phyloP scores from a whole-genome alignment of 2,329 filamentous ascomycete genomes.

The Microthyrium microscopicum region DNA sequence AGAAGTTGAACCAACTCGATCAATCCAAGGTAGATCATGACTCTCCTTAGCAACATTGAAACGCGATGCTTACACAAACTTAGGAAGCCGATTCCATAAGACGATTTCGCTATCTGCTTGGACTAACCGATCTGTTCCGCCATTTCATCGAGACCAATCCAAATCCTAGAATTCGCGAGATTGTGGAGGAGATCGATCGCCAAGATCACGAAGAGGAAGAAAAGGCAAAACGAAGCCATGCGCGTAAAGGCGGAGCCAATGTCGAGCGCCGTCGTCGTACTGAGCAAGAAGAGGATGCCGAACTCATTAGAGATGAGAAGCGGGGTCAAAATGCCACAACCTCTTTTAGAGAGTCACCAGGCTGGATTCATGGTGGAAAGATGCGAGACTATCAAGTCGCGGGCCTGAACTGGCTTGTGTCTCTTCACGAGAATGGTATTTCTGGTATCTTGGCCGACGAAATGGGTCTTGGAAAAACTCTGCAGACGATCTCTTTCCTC shows the following conservation, averaged over 20 bases:
- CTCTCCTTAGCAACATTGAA: constrained; percentile 9
- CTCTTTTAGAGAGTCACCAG: constrained; percentile 83
- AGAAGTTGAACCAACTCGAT: constrained; percentile 82
- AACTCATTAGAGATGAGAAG: constrained; percentile 72
- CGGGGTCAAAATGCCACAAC: constrained; percentile 74
- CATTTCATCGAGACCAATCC: constrained; percentile 98
- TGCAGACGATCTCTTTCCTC: constrained; percentile 93
- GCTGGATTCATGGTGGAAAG: constrained; percentile 65
- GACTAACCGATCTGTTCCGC: constrained; percentile 89
- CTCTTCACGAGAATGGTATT: constrained; percentile 94
- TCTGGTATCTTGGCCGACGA: constrained; percentile 95
- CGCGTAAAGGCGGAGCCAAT: constrained; percentile 70
- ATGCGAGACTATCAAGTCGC: constrained; percentile 97
- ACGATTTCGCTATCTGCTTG: constrained; percentile 84
- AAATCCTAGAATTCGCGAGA: constrained; percentile 83
- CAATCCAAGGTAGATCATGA: constrained; percentile 94
- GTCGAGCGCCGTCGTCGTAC: constrained; percentile 70
- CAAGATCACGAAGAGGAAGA: constrained; percentile 63
- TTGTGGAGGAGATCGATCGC: constrained; percentile 86
- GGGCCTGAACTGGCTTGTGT: constrained; percentile 94
- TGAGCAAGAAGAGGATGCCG: constrained; percentile 94
- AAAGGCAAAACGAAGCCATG: constrained; percentile 54
- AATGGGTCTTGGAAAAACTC: constrained; percentile 95
- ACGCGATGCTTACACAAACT: neutral
- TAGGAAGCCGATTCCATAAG: constrained; percentile 91